Percentiles rank a stretch among this genome's conserved stretches.
Conservation (phyloP, 768 basidiomycete genomes). For the Baorangia bicolor region DNA sequence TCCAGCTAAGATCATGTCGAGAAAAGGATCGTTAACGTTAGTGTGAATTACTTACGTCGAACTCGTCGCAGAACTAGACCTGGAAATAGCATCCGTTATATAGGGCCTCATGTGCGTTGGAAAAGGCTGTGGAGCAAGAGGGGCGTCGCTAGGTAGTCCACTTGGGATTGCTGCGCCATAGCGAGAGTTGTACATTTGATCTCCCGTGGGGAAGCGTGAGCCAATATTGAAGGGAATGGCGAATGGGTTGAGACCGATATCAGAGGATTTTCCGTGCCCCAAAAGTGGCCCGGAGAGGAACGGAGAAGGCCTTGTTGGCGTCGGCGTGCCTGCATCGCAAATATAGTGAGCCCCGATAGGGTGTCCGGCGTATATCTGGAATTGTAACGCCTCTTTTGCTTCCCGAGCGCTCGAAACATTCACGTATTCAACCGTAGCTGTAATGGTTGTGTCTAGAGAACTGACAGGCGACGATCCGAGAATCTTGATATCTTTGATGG, state of each 20-base stretch:
- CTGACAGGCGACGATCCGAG: slow-evolving; percentile 38
- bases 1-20: slow-evolving; percentile 27
- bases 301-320: slow-evolving; percentile 1
- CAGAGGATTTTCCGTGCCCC: slow-evolving; percentile 15
- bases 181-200: slow-evolving; percentile 4
- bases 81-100: slow-evolving; percentile 27
- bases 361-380: slow-evolving; percentile 58
- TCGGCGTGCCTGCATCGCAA: slow-evolving; percentile 15
- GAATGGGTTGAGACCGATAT: slow-evolving; percentile 33
- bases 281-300: slow-evolving; percentile 11
- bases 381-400: slow-evolving; percentile 59
- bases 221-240: slow-evolving; percentile 30
- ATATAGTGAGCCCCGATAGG: slow-evolving; percentile 40
- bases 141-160: slow-evolving; percentile 23
- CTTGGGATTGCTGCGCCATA: slow-evolving; percentile 5
- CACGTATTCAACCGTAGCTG: slow-evolving; percentile 65
- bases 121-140: slow-evolving; percentile 27
- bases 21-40: not conserved
- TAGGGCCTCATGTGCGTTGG: slow-evolving; percentile 15
- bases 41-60: slow-evolving; percentile 27
- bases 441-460: slow-evolving; percentile 40
- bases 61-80: slow-evolving; percentile 34
- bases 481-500: slow-evolving; percentile 59
- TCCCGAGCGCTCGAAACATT: slow-evolving; percentile 56
- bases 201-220: slow-evolving; percentile 5